Percentiles rank a stretch among this genome's conserved stretches.
Evolutionary conservation across 2,329 filamentous ascomycete species (phyloP).

Genomic region (Aspergillus cejpii): DNA sequence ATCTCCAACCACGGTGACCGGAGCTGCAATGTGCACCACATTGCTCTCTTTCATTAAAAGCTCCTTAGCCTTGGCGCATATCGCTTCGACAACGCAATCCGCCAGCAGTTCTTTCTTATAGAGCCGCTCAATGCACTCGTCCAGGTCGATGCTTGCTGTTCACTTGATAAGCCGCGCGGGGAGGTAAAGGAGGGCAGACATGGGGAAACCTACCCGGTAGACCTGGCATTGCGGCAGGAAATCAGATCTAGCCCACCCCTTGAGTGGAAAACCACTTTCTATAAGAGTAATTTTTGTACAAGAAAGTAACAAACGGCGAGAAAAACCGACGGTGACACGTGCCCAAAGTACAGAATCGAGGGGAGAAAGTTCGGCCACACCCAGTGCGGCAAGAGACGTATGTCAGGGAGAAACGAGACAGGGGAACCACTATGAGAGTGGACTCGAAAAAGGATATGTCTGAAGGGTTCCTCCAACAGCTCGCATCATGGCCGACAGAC

Average conservation of each 20-base stretch:
- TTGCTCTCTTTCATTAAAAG: conserved; percentile 99
- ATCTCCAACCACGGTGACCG: conserved; percentile 94
- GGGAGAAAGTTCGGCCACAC: background rate
- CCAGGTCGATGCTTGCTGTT: conserved; percentile 90
- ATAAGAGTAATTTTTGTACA: conserved; percentile 9
- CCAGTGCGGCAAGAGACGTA: conserved; percentile 1
- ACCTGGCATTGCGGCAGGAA: conserved; percentile 39
- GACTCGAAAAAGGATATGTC: conserved; percentile 16
- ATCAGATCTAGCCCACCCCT: conserved; percentile 3
- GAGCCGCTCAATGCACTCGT: conserved; percentile 94
- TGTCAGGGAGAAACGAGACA: background rate
- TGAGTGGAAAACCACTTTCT: background rate
- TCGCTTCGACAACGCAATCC: conserved; percentile 96
- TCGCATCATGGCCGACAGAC: conserved; percentile 25
- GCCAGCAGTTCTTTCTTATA: conserved; percentile 96
- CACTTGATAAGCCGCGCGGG: conserved; percentile 8
- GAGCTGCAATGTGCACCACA: conserved; percentile 91
- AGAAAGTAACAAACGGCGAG: conserved; percentile 1
- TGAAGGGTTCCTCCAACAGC: conserved; percentile 21
- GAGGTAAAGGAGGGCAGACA: background rate
- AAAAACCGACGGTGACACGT: background rate
- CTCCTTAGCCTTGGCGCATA: conserved; percentile 99
- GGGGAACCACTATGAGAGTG: conserved; percentile 9
- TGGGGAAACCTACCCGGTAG: conserved; percentile 36
- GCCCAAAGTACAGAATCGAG: background rate